Evolutionary conservation across 2,329 filamentous ascomycete species (phyloP).

Genomic region (Cercospora berteroae): DNA sequence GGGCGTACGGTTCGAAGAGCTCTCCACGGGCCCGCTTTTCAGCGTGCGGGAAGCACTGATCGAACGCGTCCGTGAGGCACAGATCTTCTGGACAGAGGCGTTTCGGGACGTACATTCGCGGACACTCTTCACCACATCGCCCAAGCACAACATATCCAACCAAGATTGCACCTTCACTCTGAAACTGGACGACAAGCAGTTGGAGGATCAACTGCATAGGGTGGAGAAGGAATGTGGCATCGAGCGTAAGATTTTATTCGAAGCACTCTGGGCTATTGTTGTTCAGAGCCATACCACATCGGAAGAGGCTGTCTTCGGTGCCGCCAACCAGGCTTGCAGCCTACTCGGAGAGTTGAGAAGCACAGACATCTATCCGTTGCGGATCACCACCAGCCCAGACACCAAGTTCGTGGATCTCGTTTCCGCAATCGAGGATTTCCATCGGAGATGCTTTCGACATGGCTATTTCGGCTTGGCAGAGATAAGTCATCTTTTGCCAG

Average conservation of each 20-base stretch:
- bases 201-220: background rate
- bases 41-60: background rate
- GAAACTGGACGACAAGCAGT: background rate
- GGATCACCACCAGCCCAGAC: background rate
- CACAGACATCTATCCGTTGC: background rate
- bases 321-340: conserved; percentile 3
- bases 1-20: background rate
- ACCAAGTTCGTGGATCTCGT: background rate
- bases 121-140: background rate
- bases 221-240: background rate
- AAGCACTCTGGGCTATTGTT: background rate
- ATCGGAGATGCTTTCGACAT: background rate
- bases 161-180: background rate
- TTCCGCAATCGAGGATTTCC: background rate
- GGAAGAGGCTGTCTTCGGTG: background rate
- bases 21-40: background rate
- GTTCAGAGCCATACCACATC: background rate
- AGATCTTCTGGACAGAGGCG: background rate
- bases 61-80: background rate
- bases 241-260: background rate
- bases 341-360: background rate
- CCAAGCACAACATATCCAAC: background rate
- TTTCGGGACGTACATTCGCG: background rate
- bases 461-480: background rate
- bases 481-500: background rate